Base-by-base conservation (phyloP, 345 rosid genomes). In the Jatropha curcas region DNA sequence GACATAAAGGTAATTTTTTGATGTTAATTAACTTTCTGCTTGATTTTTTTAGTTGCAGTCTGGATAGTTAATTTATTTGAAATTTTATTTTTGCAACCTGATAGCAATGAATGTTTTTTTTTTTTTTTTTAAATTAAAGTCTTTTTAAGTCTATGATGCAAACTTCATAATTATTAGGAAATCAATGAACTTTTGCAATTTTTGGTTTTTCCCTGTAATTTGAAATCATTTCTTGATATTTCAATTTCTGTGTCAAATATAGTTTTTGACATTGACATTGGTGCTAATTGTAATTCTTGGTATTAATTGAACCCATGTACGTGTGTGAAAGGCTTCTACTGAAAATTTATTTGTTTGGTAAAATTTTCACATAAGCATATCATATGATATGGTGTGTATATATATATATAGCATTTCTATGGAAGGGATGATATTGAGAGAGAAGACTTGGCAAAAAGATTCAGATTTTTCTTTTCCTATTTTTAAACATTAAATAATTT, bases 1-100 rank as follows among this genome's bases (percentile, higher is more conserved):
- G 72, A 24, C 86, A 74, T 48, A 79, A 68, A 83, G 89, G 94
- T 85, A 43, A 71, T 11, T 71, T n/a, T n/a, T n/a, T n/a, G n/a
- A n/a, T n/a, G n/a, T n/a, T n/a, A n/a, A n/a, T n/a, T n/a, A n/a
- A n/a, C n/a, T n/a, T n/a, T n/a, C n/a, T n/a, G n/a, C n/a, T 41
- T 7, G 11, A 7, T 37, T 28, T 31, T 11, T 58, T 27, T 34
- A 17, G 19, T 25, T 35, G 9, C n/a, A n/a, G n/a, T n/a, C 65
- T 34, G 45, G 7, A 60, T 28, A 34, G 8, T 33, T 33, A 4
- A 33, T 60, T 33, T n/a, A 34, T 34, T n/a, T 35, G 7, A 5
- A 17, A 1, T n/a, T 6, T 33, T 7, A 28, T 30, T 28, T 50
- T 59, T 1, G 17, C 27, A 20, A 60, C n/a, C 4, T 1, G 45